These are phyloP conservation scores for Emmonsiellopsis sp. DNA, from an alignment of 2,329 filamentous ascomycete genomes.

Conservation along the genomic window DNA sequence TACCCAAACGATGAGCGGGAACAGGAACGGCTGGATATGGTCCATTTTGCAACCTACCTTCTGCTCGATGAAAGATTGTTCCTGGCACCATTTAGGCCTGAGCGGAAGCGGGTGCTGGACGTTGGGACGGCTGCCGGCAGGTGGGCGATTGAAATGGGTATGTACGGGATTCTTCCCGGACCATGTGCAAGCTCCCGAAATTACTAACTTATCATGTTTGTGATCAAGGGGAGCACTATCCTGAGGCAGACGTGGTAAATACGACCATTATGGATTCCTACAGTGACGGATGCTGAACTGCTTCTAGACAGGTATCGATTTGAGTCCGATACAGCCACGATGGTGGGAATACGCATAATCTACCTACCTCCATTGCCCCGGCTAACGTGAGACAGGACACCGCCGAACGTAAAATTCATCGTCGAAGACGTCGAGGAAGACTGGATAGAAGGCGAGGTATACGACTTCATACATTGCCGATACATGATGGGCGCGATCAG, in stretches of 20 bases:
- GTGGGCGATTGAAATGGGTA: conserved; percentile 22
- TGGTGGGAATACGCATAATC: not conserved
- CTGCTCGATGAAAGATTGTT: conserved; percentile 21
- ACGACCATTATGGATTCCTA: conserved; percentile 7
- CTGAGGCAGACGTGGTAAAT: conserved; percentile 7
- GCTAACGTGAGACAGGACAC: conserved; percentile 32
- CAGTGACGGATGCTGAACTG: not conserved
- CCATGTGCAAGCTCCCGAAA: not conserved
- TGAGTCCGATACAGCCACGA: conserved; percentile 5
- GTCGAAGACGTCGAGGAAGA: conserved; percentile 53
- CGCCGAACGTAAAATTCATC: conserved; percentile 51
- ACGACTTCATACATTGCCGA: conserved; percentile 47
- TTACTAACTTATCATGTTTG: not conserved
- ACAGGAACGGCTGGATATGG: conserved; percentile 30
- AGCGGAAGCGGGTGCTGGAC: conserved; percentile 16
- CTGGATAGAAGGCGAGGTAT: conserved; percentile 45
- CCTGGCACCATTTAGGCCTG: conserved; percentile 17
- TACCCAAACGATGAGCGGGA: conserved; percentile 32
- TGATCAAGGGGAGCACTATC: conserved; percentile 14
- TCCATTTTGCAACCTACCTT: conserved; percentile 22
- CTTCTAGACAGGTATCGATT: conserved; percentile 2
- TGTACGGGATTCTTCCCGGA: conserved; percentile 4
- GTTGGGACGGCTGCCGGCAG: conserved; percentile 22
- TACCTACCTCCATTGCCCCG: conserved; percentile 14
- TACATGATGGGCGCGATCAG: conserved; percentile 43